phyloP scores from a whole-genome alignment of 1,139 yeast genomes.

The Saccharomyces hybrid region DNA sequence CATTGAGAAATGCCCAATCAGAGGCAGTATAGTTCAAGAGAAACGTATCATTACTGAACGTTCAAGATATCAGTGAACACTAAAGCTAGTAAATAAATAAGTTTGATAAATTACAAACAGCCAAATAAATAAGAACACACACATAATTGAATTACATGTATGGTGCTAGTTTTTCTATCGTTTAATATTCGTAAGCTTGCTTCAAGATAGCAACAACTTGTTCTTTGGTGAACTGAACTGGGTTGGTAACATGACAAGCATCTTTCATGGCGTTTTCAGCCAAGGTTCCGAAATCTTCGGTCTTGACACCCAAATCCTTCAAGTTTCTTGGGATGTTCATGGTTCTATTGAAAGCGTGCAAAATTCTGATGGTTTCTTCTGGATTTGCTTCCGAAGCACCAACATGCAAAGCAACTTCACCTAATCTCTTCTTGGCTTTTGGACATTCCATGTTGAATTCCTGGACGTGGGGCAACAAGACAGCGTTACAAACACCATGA shows the following conservation, averaged over 20 bases:
- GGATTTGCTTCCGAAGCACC: slow-evolving; percentile 11
- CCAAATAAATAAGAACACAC: not conserved
- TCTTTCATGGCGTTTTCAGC: slow-evolving; percentile 20
- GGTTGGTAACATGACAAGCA: slow-evolving; percentile 18
- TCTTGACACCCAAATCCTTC: slow-evolving; percentile 17
- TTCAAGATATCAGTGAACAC: not conserved
- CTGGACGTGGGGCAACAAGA: slow-evolving; percentile 19
- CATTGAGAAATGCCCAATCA: not conserved
- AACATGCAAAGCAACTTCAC: slow-evolving; percentile 15
- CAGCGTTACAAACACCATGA: slow-evolving; percentile 21
- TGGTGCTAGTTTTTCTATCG: not conserved
- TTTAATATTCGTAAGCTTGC: slow-evolving; percentile 14
- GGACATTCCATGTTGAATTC: slow-evolving; percentile 10
- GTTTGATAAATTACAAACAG: not conserved
- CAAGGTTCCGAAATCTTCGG: slow-evolving; percentile 14
- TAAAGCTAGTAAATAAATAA: not conserved
- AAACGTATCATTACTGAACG: not conserved
- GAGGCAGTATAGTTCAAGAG: not conserved
- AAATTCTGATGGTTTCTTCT: slow-evolving; percentile 11
- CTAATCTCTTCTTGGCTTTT: slow-evolving; percentile 12
- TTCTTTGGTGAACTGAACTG: slow-evolving; percentile 17
- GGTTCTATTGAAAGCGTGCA: slow-evolving; percentile 10
- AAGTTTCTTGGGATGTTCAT: slow-evolving; percentile 17
- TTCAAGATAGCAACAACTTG: slow-evolving; percentile 16
- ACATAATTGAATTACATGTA: not conserved